Evolutionary conservation across 2,329 filamentous ascomycete genomes (phyloP).

Genomic region (Hypoxylon sp.): DNA sequence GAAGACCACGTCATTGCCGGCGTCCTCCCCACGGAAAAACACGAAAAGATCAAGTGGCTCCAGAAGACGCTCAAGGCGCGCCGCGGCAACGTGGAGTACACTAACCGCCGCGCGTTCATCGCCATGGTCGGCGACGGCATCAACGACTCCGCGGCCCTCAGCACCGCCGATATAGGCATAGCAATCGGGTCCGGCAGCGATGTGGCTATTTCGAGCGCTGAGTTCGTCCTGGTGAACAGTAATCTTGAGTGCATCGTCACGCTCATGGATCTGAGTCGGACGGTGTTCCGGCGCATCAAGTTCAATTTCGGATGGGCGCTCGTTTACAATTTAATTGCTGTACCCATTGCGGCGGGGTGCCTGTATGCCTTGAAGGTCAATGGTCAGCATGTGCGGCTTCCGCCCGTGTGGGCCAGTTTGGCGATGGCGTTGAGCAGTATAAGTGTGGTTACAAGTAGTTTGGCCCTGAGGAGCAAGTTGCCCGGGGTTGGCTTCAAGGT

Average conservation of each 20-base stretch:
- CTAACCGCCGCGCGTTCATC: slow-evolving; percentile 66
- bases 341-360: slow-evolving; percentile 86
- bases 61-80: slow-evolving; percentile 66
- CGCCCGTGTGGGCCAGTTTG: slow-evolving; percentile 88
- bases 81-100: slow-evolving; percentile 33
- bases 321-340: slow-evolving; percentile 82
- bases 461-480: slow-evolving; percentile 73
- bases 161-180: slow-evolving; percentile 85
- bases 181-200: slow-evolving; percentile 88
- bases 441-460: slow-evolving; percentile 86
- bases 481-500: slow-evolving; percentile 56
- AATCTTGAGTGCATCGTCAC: slow-evolving; percentile 79
- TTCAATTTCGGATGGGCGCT: slow-evolving; percentile 90
- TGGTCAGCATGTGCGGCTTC: slow-evolving; percentile 74
- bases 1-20: slow-evolving; percentile 84
- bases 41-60: slow-evolving; percentile 76
- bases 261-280: slow-evolving; percentile 77
- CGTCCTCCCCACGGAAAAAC: slow-evolving; percentile 88
- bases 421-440: slow-evolving; percentile 95
- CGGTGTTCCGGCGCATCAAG: slow-evolving; percentile 83
- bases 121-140: slow-evolving; percentile 93
- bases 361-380: slow-evolving; percentile 71
- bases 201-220: slow-evolving; percentile 84
- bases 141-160: slow-evolving; percentile 88
- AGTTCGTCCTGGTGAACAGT: slow-evolving; percentile 85